Evolutionary conservation across 78 protist species (phyloP), one percentile per base, ranked within the genome.

Genomic region (Bodo saltans): DNA sequence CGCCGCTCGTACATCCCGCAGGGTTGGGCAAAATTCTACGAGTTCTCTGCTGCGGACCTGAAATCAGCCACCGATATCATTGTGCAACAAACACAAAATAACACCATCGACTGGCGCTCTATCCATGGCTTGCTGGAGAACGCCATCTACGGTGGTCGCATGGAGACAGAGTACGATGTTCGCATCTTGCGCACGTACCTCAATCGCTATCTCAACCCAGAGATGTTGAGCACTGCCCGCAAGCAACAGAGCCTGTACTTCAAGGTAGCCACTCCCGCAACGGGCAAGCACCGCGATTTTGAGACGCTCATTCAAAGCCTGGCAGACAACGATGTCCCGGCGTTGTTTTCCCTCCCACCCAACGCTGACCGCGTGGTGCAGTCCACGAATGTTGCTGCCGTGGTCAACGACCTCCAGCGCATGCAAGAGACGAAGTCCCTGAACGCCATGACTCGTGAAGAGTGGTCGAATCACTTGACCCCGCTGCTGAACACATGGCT

Each of bases 1-100:
- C 87, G 96, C 17, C 86, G 93, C 75, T 78, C 91, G 29, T 93
- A 85, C 87, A 73, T 90, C 33, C 96, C 96, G 52, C 96, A 92
- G 68, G 96, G 94, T 38, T 93, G 92, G 92, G 67, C 86, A 76
- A 90, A 89, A 84, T 87, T 86, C 42, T 92, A 93, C 92, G 96
- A 93, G 88, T 93, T 91, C 72, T 47, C 88, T 1, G 2, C 68
- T 27, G 88, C 95, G 17, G 96, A 93, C 71, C 72, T 92, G 17
- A 89, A 94, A 34, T 37, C 86, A 17, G 89, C 91, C 34, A 85
- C 80, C 25, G 93, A 90, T 53, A 83, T 88, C 25, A 0, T 88
- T 53, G 89, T 75, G 2, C 78, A 34, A 4, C 71, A 78, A 42
- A n/a, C 71, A 1, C 35, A 23, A 2, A 38, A 76, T 2, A 60